Evolutionary conservation across 768 basidiomycete species (phyloP).

Genomic region (Boletus reticulatus): DNA sequence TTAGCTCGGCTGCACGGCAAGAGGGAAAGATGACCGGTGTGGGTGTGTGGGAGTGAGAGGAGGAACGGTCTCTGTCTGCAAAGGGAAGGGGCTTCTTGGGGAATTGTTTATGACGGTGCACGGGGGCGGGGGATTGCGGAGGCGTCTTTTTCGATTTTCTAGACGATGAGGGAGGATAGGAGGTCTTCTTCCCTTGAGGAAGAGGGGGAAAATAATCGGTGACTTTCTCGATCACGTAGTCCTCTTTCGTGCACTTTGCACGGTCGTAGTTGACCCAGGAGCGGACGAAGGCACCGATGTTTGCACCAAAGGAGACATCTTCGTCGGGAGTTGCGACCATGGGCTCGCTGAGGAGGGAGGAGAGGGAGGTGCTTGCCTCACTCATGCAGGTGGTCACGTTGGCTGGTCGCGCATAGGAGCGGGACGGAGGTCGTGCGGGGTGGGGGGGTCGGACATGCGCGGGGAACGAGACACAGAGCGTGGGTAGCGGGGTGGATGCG

Average conservation of each 20-base stretch:
- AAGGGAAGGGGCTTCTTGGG: conserved; percentile 5
- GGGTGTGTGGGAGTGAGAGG: conserved; percentile 28
- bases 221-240: conserved; percentile 27
- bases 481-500: conserved; percentile 36
- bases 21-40: conserved; percentile 34
- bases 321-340: conserved; percentile 40
- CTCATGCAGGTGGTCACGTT: conserved; percentile 34
- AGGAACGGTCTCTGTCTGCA: conserved; percentile 14
- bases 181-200: conserved; percentile 18
- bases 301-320: conserved; percentile 43
- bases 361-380: conserved; percentile 48
- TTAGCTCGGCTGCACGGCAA: conserved; percentile 28
- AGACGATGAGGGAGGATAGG: not conserved
- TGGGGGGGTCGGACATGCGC: conserved; percentile 24
- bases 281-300: conserved; percentile 42
- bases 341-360: conserved; percentile 46
- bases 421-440: conserved; percentile 35
- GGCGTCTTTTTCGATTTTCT: conserved; percentile 22
- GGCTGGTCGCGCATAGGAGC: conserved; percentile 31
- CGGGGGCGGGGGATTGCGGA: conserved; percentile 10
- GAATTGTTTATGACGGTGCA: conserved; percentile 10
- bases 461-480: conserved; percentile 50
- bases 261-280: conserved; percentile 28
- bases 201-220: conserved; percentile 29
- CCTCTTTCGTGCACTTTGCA: conserved; percentile 27